Evolutionary conservation across 2,329 filamentous ascomycete species (phyloP), one percentile per base, ranked within the genome.

Genomic region (Exophiala aquamarina): DNA sequence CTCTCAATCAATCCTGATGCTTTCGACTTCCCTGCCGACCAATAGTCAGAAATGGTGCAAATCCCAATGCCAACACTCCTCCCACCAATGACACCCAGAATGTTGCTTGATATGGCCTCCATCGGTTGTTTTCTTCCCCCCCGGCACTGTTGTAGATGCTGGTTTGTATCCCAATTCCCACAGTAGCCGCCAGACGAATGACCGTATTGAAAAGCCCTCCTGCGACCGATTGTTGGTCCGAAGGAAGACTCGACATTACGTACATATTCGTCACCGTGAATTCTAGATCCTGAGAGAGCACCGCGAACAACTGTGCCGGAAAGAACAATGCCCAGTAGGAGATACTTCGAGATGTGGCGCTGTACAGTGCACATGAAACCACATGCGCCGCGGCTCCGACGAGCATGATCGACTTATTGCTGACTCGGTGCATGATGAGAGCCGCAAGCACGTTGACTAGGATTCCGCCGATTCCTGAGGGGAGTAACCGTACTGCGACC

Each of bases 241-340:
- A 63, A 0, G 82, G 81, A 42, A 87, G 75, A 0, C 79, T 79
- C 3, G 79, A 82, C 72, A 86, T 79, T 44, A 87, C 82, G 54
- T 86, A 87, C 76, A 87, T 83, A 74, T 87, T 87, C 3, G 79
- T 77, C 17, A 87, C 83, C 50, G 86, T 85, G 63, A 86, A 87
- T 48, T 86, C 78, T 26, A 87, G 77, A 59, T 87, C 84, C 0
- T 82, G 82, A 1, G 84, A 84, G 3, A 84, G 68, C 1, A 86
- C 83, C 17, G 77, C 75, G 19, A 87, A 63, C 13, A 82, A 64
- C 31, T 86, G 64, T 0, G 75, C 75, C 0, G 83, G 81, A 60
- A 87, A 87, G 4, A 78, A 73, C 50, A 84, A 81, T 0, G 76
- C 76, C 83, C 83, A 87, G 61, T 87, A 87, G 14, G 70, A 74